These are phyloP conservation scores for Oryza glumipatula DNA, from an alignment of 176 grass and related monocot species.

Conservation along the genomic window DNA sequence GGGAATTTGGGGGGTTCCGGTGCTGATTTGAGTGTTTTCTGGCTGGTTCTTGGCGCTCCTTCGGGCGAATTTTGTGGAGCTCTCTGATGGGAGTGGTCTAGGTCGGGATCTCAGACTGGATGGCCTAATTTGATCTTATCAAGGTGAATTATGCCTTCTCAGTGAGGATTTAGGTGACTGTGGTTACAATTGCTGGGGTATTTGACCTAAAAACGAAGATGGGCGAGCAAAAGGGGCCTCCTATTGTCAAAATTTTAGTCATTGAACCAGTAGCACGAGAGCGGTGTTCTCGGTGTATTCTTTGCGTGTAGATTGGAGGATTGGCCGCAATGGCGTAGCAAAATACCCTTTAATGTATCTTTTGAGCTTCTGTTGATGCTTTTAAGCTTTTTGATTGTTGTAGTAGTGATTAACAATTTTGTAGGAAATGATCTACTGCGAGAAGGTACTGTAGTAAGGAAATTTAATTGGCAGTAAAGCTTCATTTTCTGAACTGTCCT, in stretches of 20 bases:
- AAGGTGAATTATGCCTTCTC: not conserved
- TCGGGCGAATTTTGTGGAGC: not conserved
- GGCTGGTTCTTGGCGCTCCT: not conserved
- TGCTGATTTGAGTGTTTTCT: slow-evolving; percentile 9
- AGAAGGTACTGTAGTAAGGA: not conserved
- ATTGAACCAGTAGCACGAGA: not conserved
- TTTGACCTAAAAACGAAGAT: not conserved
- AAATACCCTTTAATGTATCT: not conserved
- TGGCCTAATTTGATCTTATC: not conserved
- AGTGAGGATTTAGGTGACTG: not conserved
- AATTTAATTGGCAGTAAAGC: not conserved
- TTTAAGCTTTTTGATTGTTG: not conserved
- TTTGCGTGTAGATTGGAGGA: not conserved
- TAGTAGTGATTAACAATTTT: not conserved
- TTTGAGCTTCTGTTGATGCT: not conserved
- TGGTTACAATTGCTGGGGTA: not conserved
- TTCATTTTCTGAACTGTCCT: not conserved
- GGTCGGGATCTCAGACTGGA: slow-evolving; percentile 16
- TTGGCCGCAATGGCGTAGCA: not conserved
- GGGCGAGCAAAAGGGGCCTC: not conserved
- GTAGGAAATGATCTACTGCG: not conserved
- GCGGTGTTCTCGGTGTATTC: not conserved
- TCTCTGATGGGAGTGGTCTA: not conserved
- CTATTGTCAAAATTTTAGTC: not conserved
- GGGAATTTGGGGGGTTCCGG: not conserved